These are phyloP conservation scores for Trichosporon asahii DNA, from an alignment of 1,284 basidiomycete genomes.

Conservation along the genomic window DNA sequence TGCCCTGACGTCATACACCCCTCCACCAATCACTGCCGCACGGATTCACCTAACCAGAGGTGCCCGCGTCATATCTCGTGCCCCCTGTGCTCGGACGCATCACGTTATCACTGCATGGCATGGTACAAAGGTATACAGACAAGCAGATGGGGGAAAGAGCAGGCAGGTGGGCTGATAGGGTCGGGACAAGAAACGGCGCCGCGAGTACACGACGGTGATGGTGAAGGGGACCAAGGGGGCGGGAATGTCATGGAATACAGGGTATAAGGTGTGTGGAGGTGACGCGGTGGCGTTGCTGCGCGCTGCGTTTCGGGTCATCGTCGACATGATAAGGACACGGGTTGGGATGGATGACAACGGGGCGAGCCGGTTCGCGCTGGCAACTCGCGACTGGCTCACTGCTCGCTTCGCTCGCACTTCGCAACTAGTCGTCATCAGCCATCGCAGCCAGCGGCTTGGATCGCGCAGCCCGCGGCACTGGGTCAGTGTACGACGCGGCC, in stretches of 20 bases:
- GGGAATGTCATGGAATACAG: conserved; percentile 1
- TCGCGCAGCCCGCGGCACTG: conserved; percentile 4
- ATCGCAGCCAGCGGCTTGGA: conserved; percentile 13
- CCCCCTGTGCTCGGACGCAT: no score
- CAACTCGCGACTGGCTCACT: no score
- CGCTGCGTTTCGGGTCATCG: no score
- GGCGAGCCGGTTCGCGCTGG: no score
- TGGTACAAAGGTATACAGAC: conserved; percentile 3
- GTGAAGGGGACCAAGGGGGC: no score
- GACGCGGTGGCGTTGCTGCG: neutral
- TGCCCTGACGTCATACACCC: neutral
- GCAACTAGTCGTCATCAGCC: conserved; percentile 11
- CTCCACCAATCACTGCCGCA: neutral
- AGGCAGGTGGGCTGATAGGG: no score
- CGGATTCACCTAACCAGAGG: neutral
- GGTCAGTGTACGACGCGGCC: conserved; percentile 9
- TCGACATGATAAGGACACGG: no score
- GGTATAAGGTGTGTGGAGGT: neutral
- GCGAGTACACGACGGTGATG: no score
- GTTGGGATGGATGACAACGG: no score
- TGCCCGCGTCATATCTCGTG: no score
- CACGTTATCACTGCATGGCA: neutral
- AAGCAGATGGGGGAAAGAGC: no score
- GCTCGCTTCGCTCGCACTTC: no score
- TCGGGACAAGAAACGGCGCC: neutral